phyloP scores from a whole-genome alignment of 306 rosid species.

The Medicago ruthenica region DNA sequence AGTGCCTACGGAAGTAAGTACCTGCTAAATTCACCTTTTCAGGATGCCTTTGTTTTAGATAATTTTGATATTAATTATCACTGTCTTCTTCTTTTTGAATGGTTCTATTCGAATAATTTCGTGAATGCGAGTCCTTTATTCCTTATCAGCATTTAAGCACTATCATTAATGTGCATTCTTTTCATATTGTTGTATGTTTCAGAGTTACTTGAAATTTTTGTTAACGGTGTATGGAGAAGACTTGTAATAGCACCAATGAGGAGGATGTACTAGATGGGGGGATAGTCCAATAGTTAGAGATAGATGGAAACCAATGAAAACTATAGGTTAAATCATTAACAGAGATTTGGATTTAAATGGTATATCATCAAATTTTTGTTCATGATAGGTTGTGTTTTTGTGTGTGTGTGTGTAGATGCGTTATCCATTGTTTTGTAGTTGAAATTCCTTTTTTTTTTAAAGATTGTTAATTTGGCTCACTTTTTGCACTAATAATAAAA shows the following conservation, averaged over 20 bases:
- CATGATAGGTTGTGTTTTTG: background rate
- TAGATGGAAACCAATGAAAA: background rate
- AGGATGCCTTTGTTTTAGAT: slow-evolving; percentile 9
- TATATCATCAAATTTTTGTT: background rate
- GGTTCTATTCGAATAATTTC: too few relatives aligned
- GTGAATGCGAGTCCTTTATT: background rate
- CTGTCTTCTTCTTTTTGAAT: background rate
- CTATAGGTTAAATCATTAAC: slow-evolving; percentile 3
- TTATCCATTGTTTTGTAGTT: background rate
- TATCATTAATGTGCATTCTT: background rate
- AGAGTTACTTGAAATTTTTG: background rate
- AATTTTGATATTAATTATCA: background rate
- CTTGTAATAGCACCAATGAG: background rate
- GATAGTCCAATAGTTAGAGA: slow-evolving; percentile 6
- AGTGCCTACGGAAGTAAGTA: slow-evolving; percentile 93
- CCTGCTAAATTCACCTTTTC: slow-evolving; percentile 39
- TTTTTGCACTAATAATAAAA: background rate
- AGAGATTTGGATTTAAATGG: background rate
- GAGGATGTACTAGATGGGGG: background rate
- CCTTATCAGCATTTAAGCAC: background rate
- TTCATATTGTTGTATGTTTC: background rate
- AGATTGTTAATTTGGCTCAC: background rate
- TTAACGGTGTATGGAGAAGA: background rate
- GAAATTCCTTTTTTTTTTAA: background rate
- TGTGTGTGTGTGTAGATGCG: background rate